These are phyloP conservation scores for Colletotrichum filicis DNA, from an alignment of 2,329 filamentous ascomycete species.

Conservation along the genomic window DNA sequence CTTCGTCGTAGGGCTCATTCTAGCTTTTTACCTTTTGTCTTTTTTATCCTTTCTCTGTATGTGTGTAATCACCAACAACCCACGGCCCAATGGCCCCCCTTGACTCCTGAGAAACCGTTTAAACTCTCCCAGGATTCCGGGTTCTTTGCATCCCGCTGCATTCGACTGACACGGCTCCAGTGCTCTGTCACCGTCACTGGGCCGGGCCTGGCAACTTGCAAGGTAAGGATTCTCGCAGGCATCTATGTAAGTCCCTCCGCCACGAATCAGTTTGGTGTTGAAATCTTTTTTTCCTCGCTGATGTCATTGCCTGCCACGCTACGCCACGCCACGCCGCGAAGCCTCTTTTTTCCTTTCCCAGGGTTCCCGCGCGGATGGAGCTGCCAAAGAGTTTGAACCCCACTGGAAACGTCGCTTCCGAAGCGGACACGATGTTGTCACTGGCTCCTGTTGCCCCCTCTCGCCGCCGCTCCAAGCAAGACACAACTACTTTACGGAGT, in stretches of 20 bases:
- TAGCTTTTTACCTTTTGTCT: not conserved
- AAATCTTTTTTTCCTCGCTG: not conserved
- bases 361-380: not conserved
- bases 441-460: not conserved
- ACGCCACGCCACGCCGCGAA: not conserved
- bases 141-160: conserved; percentile 20
- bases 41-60: not conserved
- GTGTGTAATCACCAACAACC: not conserved
- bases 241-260: not conserved
- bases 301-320: conserved; percentile 16
- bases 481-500: too few relatives aligned
- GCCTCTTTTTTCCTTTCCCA: not conserved
- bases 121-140: conserved; percentile 22
- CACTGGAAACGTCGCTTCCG: conserved; percentile 16
- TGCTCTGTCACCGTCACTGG: not conserved
- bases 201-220: not conserved
- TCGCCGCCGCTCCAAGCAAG: too few relatives aligned
- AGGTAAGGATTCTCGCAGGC: not conserved
- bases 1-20: not conserved
- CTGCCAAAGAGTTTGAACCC: not conserved
- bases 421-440: conserved; percentile 29
- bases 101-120: conserved; percentile 4
- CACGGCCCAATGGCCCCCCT: not conserved
- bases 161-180: conserved; percentile 11
- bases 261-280: not conserved